Evolutionary conservation across 305 asterid genomes (phyloP).

Genomic region (Nicotiana rustica): DNA sequence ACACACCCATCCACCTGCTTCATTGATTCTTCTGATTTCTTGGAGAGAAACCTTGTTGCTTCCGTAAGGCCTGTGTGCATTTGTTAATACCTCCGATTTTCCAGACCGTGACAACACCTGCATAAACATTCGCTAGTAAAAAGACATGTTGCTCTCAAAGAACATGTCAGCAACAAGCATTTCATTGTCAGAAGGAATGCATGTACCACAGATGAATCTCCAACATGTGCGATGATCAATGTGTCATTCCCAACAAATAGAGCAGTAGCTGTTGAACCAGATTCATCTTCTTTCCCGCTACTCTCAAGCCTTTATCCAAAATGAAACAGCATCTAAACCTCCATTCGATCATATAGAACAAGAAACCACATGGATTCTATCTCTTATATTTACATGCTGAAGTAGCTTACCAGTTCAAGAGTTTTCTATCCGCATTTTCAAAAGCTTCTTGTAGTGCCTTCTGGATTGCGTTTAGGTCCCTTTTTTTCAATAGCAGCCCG

Average conservation of each 20-base stretch:
- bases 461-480: conserved; percentile 61
- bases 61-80: conserved; percentile 94
- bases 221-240: conserved; percentile 79
- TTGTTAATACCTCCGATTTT: conserved; percentile 69
- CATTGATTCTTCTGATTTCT: conserved; percentile 82
- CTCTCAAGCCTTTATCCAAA: conserved; percentile 90
- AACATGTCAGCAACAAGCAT: neutral
- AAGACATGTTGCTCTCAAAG: neutral
- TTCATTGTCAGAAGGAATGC: conserved; percentile 1
- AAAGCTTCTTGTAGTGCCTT: conserved; percentile 81
- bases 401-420: conserved; percentile 68
- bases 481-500: conserved; percentile 61
- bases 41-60: conserved; percentile 64
- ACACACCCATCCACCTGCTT: conserved; percentile 99
- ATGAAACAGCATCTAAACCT: conserved; percentile 68
- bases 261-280: conserved; percentile 94
- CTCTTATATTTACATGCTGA: conserved; percentile 33
- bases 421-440: conserved; percentile 69
- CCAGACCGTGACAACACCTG: conserved; percentile 85
- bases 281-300: conserved; percentile 68
- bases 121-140: neutral
- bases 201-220: conserved; percentile 89
- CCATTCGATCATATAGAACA: conserved; percentile 57
- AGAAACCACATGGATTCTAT: conserved; percentile 49
- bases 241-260: conserved; percentile 66